Evolutionary conservation across 2,329 filamentous ascomycete species (phyloP), one percentile per base, ranked within the genome.

Genomic region (Trichoderma citrinoviride): DNA sequence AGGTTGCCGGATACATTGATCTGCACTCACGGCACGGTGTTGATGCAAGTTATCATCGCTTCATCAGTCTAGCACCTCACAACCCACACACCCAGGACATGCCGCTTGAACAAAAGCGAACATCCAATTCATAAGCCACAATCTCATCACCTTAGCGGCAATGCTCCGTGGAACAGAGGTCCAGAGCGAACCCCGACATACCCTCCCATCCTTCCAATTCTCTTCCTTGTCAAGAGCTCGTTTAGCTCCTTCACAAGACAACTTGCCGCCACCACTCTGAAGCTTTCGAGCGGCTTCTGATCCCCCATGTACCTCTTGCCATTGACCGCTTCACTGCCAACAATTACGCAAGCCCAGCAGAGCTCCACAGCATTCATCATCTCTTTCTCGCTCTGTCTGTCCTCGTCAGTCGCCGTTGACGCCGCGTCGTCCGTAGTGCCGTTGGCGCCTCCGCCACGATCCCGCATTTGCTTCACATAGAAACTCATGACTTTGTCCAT

Each of bases 401-500:
- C 61, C 3, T 57, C 50, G 10, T 25, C 46, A 3, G 40, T 43
- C 6, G 56, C 44, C 3, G 46, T 52, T 12, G 50, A 56, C 5
- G 49, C 29, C 7, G 61, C 40, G 8, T 67, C 58, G n/a, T 71
- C 66, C 40, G 21, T 41, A 25, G 41, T n/a, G 40, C 47, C 25
- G 2, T 7, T 33, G 23, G 2, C 25, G 7, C 37, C 23, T 3
- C 46, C 40, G 17, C 40, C 53, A 3, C 61, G 61, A 21, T 70
- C 69, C 5, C 72, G 70, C 7, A 75, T 75, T 17, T 78, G 70
- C 6, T 73, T 72, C 21, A 77, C 75, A 10, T 79, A 75, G 75
- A 77, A 81, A 2, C 75, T 72, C 15, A 80, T 74, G 49, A 83
- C 77, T 8, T 79, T 77, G 49, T 83, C 80, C 54, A 82, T 84